Conservation (phyloP, 495 filamentous ascomycete genomes). For the Hypoxylon lienhwacheense region DNA sequence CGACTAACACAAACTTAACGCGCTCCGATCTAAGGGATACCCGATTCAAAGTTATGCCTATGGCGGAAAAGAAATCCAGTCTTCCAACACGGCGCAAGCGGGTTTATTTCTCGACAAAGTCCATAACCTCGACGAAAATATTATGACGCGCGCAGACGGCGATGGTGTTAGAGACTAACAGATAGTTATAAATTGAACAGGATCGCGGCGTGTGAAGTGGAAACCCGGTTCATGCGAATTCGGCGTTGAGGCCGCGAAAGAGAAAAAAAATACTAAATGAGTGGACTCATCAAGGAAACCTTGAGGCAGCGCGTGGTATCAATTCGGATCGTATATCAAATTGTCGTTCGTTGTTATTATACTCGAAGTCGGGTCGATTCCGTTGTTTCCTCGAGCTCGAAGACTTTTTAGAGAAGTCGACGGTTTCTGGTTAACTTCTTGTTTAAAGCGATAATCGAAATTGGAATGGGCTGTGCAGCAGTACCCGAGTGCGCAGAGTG, state of each 20-base stretch:
- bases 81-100: constrained; percentile 18
- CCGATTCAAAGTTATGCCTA: constrained; percentile 14
- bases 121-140: constrained; percentile 29
- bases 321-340: constrained; percentile 10
- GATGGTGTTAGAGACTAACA: constrained; percentile 3
- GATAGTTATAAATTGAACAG: neutral
- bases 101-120: constrained; percentile 20
- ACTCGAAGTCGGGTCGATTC: constrained; percentile 9
- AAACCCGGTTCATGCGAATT: constrained; percentile 1
- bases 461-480: constrained; percentile 25
- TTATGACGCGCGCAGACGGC: neutral
- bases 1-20: constrained; percentile 18
- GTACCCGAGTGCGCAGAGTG: constrained; percentile 20
- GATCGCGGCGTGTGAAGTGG: constrained; percentile 21
- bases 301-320: constrained; percentile 7
- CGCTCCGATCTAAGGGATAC: constrained; percentile 33
- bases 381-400: constrained; percentile 18
- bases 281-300: constrained; percentile 14
- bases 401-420: constrained; percentile 27
- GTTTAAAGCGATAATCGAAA: constrained; percentile 4
- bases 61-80: constrained; percentile 22
- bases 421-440: constrained; percentile 7
- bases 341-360: constrained; percentile 19
- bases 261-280: constrained; percentile 31
- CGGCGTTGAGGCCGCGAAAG: too few species aligned